These are phyloP conservation scores for Alternaria triticimaculans DNA, from an alignment of 2,329 filamentous ascomycete species.

Conservation along the genomic window DNA sequence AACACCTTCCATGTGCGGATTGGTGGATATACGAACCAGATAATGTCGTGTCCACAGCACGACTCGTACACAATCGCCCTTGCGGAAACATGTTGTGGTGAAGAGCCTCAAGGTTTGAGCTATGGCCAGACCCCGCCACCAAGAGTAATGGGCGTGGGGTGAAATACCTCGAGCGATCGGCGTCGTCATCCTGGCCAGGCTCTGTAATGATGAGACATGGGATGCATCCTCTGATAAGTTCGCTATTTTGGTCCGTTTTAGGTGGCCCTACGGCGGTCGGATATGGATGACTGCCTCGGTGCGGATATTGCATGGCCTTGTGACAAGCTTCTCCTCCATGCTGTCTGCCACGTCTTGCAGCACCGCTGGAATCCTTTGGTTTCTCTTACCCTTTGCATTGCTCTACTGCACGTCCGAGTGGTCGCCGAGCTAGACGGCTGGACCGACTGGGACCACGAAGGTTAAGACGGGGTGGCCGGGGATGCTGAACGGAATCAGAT, in stretches of 20 bases:
- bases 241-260: constrained; percentile 5
- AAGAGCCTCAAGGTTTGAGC: constrained; percentile 26
- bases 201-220: constrained; percentile 19
- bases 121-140: constrained; percentile 26
- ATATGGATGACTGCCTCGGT: constrained; percentile 22
- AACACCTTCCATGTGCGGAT: not conserved
- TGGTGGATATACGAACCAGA: not conserved
- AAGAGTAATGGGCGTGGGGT: constrained; percentile 34
- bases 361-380: constrained; percentile 17
- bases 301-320: constrained; percentile 37
- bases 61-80: not conserved
- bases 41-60: not conserved
- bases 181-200: constrained; percentile 14
- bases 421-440: constrained; percentile 14
- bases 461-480: constrained; percentile 24
- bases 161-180: constrained; percentile 12
- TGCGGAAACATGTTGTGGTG: constrained; percentile 14
- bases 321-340: constrained; percentile 27
- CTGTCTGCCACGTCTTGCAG: constrained; percentile 46
- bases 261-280: constrained; percentile 10
- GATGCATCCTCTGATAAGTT: not conserved
- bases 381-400: constrained; percentile 33
- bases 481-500: constrained; percentile 43
- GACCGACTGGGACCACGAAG: constrained; percentile 42
- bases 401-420: constrained; percentile 22